Evolutionary conservation across 2,329 filamentous ascomycete species (phyloP), one percentile per base, ranked within the genome.

Genomic region (Fusarium buharicum): DNA sequence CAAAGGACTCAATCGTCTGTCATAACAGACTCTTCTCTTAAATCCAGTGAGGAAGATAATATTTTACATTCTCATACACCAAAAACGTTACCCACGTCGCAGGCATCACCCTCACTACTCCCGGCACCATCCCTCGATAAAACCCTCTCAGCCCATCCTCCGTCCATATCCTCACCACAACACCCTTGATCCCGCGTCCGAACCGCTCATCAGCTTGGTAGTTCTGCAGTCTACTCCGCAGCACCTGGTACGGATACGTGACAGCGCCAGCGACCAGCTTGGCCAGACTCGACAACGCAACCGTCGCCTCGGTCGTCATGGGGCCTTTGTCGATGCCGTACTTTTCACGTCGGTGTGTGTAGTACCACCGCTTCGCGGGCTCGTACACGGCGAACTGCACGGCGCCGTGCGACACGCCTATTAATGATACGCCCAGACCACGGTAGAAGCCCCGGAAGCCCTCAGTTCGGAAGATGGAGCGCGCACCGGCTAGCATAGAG

Each of bases 331-430:
- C 58, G 11, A 61, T 46, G 39, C 59, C 66, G n/a, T 63, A 47
- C 51, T 20, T 61, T 37, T 55, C 50, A 14, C 65, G 59, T 28
- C 76, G 74, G n/a, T 75, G 73, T 1, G 82, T 78, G 57, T 90
- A 80, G 66, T 89, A 87, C 55, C 81, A 66, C 48, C 80, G 76
- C 76, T 86, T 86, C 17, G 84, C 70, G 0, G 86, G 84, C 74
- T 99, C 95, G 76, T 99, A 99, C 17, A 95, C 92, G 77, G 93
- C 92, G 75, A 99, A 99, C 76, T 98, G 95, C 22, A 99, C 89
- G 3, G 94, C 93, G 36, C 94, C 94, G 75, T 99, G 95, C 57
- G 88, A 90, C 30, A 97, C 93, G 13, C 94, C 94, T 54, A 97
- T 83, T 30, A 97, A 80, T 36, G 91, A 90, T 17, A 96, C 91